Percentiles rank a stretch among this genome's conserved stretches.
phyloP scores from a whole-genome alignment of 306 rosid genomes.

The Ceratonia siliqua region DNA sequence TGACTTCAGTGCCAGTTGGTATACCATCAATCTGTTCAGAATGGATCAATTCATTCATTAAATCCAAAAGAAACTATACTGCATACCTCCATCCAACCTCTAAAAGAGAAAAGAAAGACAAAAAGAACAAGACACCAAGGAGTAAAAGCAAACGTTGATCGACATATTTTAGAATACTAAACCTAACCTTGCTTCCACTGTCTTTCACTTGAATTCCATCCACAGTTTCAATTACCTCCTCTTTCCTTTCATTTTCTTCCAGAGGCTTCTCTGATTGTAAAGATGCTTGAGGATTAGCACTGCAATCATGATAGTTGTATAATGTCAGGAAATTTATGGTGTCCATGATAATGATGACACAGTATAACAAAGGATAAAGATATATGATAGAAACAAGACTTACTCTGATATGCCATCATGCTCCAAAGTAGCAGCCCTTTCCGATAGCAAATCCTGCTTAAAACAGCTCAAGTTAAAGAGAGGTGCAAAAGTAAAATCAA shows the following conservation, averaged over 20 bases:
- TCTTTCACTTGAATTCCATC: slow-evolving; percentile 42
- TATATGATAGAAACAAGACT: slow-evolving; percentile 2
- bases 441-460: slow-evolving; percentile 71
- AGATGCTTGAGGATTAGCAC: slow-evolving; percentile 47
- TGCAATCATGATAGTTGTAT: slow-evolving; percentile 25
- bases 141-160: slow-evolving; percentile 11
- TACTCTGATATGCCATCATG: slow-evolving; percentile 54
- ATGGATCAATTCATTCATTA: slow-evolving; percentile 25
- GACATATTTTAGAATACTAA: slow-evolving; percentile 20
- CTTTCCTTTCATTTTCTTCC: slow-evolving; percentile 50
- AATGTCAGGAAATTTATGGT: background rate
- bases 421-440: slow-evolving; percentile 58
- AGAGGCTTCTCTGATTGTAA: slow-evolving; percentile 28
- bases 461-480: slow-evolving; percentile 27
- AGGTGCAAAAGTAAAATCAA: slow-evolving; percentile 16
- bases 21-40: slow-evolving; percentile 55
- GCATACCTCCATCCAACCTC: slow-evolving; percentile 14
- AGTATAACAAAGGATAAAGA: background rate
- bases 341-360: background rate
- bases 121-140: background rate
- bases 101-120: background rate
- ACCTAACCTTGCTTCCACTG: slow-evolving; percentile 45
- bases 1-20: slow-evolving; percentile 38
- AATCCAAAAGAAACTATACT: slow-evolving; percentile 20
- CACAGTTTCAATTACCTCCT: slow-evolving; percentile 48